Base-by-base conservation (phyloP, 805 yeast genomes). In the Wickerhamomyces xylosicus region DNA sequence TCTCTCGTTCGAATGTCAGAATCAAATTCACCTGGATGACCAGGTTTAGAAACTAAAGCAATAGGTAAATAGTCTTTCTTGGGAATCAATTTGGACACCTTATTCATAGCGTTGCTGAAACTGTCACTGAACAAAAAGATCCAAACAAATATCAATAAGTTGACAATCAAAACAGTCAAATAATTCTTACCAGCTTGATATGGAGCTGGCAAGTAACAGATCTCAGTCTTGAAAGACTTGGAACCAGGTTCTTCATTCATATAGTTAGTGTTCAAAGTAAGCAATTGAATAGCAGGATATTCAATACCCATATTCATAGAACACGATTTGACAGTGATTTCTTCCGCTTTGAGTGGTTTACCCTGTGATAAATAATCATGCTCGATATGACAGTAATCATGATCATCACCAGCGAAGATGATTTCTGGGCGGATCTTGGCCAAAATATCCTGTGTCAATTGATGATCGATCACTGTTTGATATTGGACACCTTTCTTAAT, bases 381-480 rank as follows among this genome's bases (percentile, higher is more conserved):
- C 17, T 62, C 61, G 22, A 81, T 70, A 47, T 83, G 85, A 57
- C 99, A 92, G 49, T 85, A 87, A 57, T 92, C 98, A 62, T 92
- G 99, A 57, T 92, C 98, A 57, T 92, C 99, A 1, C 98, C 99
- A 5, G 94, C 77, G 53, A 87, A 85, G 4, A 84, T 68, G 10
- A 79, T 58, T 14, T 66, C 66, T 0, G 99, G 99, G 35, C 70
- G 61, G 1, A 90, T 56, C 9, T 59, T 63, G 6, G 66, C 50
- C 34, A 92, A 59, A 5, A 92, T 67, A 17, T 73, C 69, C 32
- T 74, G 68, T 0, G 90, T 65, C 4, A 81, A 52, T 2, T 69
- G 71, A 22, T 71, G 63, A 37, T 78, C 82, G 9, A 92, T 67
- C n/a, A 85, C 90, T 0, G 95, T 89, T 59, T 89, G 95, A 57